Conservation (phyloP, 1,284 basidiomycete species). For the Ustilago xerochloae region DNA sequence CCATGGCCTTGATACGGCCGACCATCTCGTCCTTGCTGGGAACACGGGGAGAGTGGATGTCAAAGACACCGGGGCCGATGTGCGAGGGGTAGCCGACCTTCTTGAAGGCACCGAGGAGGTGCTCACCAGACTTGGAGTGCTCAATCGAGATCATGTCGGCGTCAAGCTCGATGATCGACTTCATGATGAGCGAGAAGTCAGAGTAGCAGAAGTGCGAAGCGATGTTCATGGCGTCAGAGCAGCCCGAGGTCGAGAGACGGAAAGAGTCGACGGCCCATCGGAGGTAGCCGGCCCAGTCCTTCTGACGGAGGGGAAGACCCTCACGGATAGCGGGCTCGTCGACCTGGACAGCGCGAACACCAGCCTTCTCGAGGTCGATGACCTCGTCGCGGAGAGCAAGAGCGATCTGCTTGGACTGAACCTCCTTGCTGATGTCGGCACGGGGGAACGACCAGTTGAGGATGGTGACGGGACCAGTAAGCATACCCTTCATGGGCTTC, state of each 20-base stretch:
- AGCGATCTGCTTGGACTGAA: slow-evolving; percentile 98
- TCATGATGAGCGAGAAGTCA: slow-evolving; percentile 95
- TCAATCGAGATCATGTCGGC: slow-evolving; percentile 99
- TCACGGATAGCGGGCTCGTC: slow-evolving; percentile 99
- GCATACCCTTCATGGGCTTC: slow-evolving; percentile 99
- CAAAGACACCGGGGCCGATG: slow-evolving; percentile 92
- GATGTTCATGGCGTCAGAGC: slow-evolving; percentile 65
- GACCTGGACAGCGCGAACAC: slow-evolving; percentile 98
- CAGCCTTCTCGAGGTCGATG: slow-evolving; percentile 94
- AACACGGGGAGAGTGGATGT: slow-evolving; percentile 99
- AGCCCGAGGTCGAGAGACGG: slow-evolving; percentile 65
- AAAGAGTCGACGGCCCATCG: slow-evolving; percentile 68
- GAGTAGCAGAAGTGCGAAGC: slow-evolving; percentile 69
- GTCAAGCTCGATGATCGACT: slow-evolving; percentile 94
- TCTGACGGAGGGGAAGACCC: slow-evolving; percentile 72
- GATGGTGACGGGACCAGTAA: slow-evolving; percentile 80
- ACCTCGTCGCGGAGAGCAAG: slow-evolving; percentile 99
- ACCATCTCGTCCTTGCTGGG: slow-evolving; percentile 88
- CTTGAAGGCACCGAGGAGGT: slow-evolving; percentile 95
- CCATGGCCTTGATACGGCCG: slow-evolving; percentile 86
- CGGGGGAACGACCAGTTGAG: slow-evolving; percentile 99
- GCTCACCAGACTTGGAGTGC: slow-evolving; percentile 74
- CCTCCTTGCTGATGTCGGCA: slow-evolving; percentile 93
- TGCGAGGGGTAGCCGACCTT: slow-evolving; percentile 95
- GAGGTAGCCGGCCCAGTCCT: slow-evolving; percentile 66